Percentiles rank a stretch among this genome's conserved stretches.
Conservation (phyloP, 352 stramenopile species). For the Peronospora destructor region DNA sequence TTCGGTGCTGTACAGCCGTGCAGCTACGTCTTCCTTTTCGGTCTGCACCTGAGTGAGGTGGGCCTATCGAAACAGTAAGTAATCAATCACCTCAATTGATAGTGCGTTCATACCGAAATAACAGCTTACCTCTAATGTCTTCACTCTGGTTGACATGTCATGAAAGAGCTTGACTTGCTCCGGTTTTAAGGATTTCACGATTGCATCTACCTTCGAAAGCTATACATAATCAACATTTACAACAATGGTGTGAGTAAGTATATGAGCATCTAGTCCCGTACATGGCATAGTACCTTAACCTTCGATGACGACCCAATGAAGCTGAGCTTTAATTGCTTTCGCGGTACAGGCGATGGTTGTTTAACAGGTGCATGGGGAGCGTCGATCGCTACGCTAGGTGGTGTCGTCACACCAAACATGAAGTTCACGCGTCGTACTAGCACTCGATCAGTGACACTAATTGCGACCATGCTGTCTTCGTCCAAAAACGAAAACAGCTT, state of each 20-base stretch:
- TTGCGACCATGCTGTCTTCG: slow-evolving; percentile 58
- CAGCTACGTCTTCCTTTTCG: slow-evolving; percentile 72
- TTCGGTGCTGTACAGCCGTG: slow-evolving; percentile 61
- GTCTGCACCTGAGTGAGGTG: slow-evolving; percentile 60
- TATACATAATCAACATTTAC: slow-evolving; percentile 14
- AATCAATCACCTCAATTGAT: not conserved
- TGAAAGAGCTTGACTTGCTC: slow-evolving; percentile 83
- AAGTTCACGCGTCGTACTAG: slow-evolving; percentile 52
- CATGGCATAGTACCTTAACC: slow-evolving; percentile 23
- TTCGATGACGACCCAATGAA: slow-evolving; percentile 36
- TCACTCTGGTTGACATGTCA: slow-evolving; percentile 74
- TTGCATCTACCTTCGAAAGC: slow-evolving; percentile 65
- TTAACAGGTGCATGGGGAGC: slow-evolving; percentile 9
- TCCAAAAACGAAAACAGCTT: slow-evolving; percentile 63
- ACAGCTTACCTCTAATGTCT: slow-evolving; percentile 47
- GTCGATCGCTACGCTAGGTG: slow-evolving; percentile 21
- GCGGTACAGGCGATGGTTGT: slow-evolving; percentile 14
- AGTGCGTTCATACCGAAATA: not conserved
- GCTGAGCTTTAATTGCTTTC: slow-evolving; percentile 26
- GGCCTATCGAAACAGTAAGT: slow-evolving; percentile 19
- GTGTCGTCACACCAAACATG: slow-evolving; percentile 52
- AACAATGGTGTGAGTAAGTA: not conserved
- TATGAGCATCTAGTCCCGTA: not conserved
- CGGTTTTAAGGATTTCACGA: slow-evolving; percentile 75
- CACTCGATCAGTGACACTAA: slow-evolving; percentile 55